Evolutionary conservation across 768 basidiomycete genomes (phyloP), one percentile per base, ranked within the genome.

Genomic region (Exsudoporus frostii): DNA sequence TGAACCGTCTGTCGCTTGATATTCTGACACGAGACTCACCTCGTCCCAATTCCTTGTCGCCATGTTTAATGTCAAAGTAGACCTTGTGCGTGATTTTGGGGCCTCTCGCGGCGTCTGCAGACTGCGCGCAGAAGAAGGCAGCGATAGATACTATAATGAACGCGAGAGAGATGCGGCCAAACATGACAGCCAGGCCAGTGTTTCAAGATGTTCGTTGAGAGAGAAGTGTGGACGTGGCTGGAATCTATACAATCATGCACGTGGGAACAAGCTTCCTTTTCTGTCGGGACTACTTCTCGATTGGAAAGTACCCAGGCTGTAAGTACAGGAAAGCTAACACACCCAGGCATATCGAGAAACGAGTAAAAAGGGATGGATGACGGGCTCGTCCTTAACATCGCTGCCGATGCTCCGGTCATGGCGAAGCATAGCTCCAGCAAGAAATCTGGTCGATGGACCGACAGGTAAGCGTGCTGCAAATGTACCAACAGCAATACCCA

Each of bases 51-150:
- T 85, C 78, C 71, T 88, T 77, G 71, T 88, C 93, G 27, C 96
- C 96, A 73, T 97, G 95, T 63, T 88, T 85, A 53, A 98, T 86
- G 71, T 97, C 94, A 67, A 98, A 97, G 78, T 85, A 97, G 60
- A 97, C 87, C 73, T 88, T 92, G 81, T 90, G 76, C 42, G 96
- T 97, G 63, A 98, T 86, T 73, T 79, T 85, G 14, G 96, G 96
- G 15, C 88, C 86, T 64, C 92, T 95, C 30, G 83, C 81, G 13
- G 92, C 92, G 59, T 93, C 87, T 9, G 74, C 90, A 30, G 82
- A 79, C 66, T 84, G 81, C 5, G 79, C 81, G 62, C 83, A 87
- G 73, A 91, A 84, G 63, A 90, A 74, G 0, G 88, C 84, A 10
- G 80, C 82, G 51, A 90, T 48, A 25, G 86, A 79, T 40, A 88